A percentile compares a stretch with the other conserved stretches of the same genome.
Conservation (phyloP, 306 rosid genomes). For the Crataegus laevigata region DNA sequence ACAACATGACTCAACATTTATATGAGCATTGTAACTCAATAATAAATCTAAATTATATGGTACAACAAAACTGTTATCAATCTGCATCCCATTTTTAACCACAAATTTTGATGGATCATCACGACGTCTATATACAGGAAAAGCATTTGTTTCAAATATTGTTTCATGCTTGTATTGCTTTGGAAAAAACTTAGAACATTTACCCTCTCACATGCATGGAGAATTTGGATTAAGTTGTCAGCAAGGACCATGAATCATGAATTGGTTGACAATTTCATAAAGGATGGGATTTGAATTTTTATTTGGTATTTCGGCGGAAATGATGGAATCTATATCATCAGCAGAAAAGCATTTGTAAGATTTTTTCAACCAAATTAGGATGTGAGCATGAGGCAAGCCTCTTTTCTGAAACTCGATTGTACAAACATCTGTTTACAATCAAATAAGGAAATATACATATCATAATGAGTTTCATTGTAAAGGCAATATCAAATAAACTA, state of each 20-base stretch:
- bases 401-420: background rate
- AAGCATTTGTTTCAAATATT: too few relatives aligned
- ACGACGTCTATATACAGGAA: background rate
- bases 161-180: background rate
- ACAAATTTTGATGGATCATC: background rate
- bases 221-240: background rate
- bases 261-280: background rate
- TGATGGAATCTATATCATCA: background rate
- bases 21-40: background rate
- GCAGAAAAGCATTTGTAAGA: background rate
- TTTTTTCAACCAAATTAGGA: background rate
- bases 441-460: too few relatives aligned
- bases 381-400: background rate
- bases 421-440: background rate
- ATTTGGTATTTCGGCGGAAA: background rate
- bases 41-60: background rate
- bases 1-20: background rate
- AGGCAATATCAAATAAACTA: too few relatives aligned
- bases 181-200: background rate
- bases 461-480: too few relatives aligned
- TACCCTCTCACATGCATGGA: background rate
- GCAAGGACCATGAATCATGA: background rate
- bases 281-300: background rate
- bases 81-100: background rate
- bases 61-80: background rate